phyloP scores from a whole-genome alignment of 2,329 filamentous ascomycete species.

The Ustulina deusta region DNA sequence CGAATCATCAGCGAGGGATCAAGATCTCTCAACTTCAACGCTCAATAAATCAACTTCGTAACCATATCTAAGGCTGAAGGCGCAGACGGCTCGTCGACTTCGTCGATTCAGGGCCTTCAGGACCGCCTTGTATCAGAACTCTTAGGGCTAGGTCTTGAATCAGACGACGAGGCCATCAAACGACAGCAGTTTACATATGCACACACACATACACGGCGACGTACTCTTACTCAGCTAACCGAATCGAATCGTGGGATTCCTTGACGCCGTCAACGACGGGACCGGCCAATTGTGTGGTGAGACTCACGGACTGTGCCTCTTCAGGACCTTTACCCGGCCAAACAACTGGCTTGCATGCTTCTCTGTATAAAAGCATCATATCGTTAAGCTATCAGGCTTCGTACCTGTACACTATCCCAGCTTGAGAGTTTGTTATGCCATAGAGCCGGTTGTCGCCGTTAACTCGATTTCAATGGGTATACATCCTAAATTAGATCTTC shows the following conservation, averaged over 20 bases:
- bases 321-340: slow-evolving; percentile 43
- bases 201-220: slow-evolving; percentile 18
- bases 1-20: slow-evolving; percentile 4
- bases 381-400: slow-evolving; percentile 24
- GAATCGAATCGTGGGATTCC: slow-evolving; percentile 40
- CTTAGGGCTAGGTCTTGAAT: slow-evolving; percentile 1
- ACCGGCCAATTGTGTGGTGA: slow-evolving; percentile 43
- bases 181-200: slow-evolving; percentile 5
- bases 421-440: slow-evolving; percentile 40
- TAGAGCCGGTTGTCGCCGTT: slow-evolving; percentile 38
- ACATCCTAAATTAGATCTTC: slow-evolving; percentile 63
- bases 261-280: slow-evolving; percentile 41
- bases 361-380: slow-evolving; percentile 23
- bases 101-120: slow-evolving; percentile 14
- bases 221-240: slow-evolving; percentile 44
- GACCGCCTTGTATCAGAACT: slow-evolving; percentile 15
- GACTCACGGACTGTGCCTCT: slow-evolving; percentile 44
- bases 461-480: slow-evolving; percentile 65
- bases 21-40: slow-evolving; percentile 8
- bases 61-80: background rate
- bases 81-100: slow-evolving; percentile 10
- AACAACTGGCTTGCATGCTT: slow-evolving; percentile 17
- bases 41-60: background rate
- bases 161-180: slow-evolving; percentile 24
- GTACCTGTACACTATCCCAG: slow-evolving; percentile 21